Evolutionary conservation across 2,329 filamentous ascomycete species (phyloP), one percentile per base, ranked within the genome.

Genomic region (Piedraia hortae): DNA sequence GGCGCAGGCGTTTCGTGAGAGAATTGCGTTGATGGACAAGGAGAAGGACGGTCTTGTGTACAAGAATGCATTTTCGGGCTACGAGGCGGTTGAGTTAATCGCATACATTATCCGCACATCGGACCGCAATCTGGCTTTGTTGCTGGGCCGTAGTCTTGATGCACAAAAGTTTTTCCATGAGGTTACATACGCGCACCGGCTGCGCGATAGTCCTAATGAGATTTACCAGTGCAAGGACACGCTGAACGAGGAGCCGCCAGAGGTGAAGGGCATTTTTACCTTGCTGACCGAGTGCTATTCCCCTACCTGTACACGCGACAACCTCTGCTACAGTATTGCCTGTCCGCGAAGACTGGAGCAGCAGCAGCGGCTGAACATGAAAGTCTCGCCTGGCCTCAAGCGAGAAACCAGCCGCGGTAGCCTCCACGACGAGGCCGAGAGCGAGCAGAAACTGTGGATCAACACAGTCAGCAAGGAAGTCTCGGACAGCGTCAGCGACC

Each of bases 101-200:
- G 75, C 75, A 1, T 89, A 88, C 41, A 93, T 97, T 33, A 93
- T 97, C 45, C 72, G 88, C 39, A 97, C 85, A 1, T 90, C 77
- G 1, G 85, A 97, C 46, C 65, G 85, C 27, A 97, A 97, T 42
- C 54, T 97, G 28, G 85, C 85, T 6, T 54, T 97, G 21, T 61
- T 97, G 6, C 54, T 97, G 9, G 85, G 85, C 29, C 64, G 85
- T 41, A 78, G 85, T 18, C 53, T 97, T 28, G 85, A 97, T 48
- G 85, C 85, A 12, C 85, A 97, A 42, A 93, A 93, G 44, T 91
- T 90, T 51, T 97, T 97, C 43, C 85, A 97, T 50, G 85, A 97
- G 55, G 85, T 93, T 22, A 91, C 82, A 1, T 97, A 97, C 46
- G 82, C 91, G 36, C 85, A 97, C 46, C 64, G 85, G 21, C 53